These are phyloP conservation scores for Phytophthora constricta DNA, from an alignment of 352 stramenopile species.

Conservation along the genomic window DNA sequence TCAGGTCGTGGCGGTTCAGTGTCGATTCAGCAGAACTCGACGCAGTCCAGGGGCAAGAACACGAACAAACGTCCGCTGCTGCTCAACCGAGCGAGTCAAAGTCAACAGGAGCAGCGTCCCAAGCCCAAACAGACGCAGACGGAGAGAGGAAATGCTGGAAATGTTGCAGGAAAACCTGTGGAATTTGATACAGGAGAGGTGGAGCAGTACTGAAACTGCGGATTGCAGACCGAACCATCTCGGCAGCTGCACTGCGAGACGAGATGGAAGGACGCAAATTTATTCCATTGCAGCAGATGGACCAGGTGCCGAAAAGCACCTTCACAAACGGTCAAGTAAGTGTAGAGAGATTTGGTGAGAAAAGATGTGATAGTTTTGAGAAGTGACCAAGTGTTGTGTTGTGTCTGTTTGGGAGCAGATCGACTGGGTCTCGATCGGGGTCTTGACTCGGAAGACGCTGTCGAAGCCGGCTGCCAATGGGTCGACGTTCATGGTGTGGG, in stretches of 20 bases:
- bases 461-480: constrained; percentile 72
- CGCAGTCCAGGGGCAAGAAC: not conserved
- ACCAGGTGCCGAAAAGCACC: constrained; percentile 53
- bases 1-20: constrained; percentile 18
- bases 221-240: constrained; percentile 61
- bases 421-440: constrained; percentile 87
- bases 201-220: constrained; percentile 71
- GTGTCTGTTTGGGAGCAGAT: constrained; percentile 32
- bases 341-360: too few species aligned
- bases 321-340: constrained; percentile 65
- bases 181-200: constrained; percentile 30
- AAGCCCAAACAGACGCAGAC: constrained; percentile 13
- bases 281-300: constrained; percentile 66
- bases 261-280: constrained; percentile 81
- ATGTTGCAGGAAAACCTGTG: constrained; percentile 11
- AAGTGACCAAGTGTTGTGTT: not conserved
- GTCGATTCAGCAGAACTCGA: constrained; percentile 12
- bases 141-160: constrained; percentile 21
- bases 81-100: constrained; percentile 3
- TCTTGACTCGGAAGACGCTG: constrained; percentile 73
- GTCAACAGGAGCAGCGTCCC: too few species aligned
- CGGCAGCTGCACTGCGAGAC: constrained; percentile 44
- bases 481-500: constrained; percentile 84
- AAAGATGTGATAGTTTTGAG: too few species aligned
- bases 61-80: constrained; percentile 27